Percentiles rank a stretch among this genome's conserved stretches.
Conservation (phyloP, 1,284 basidiomycete genomes). For the Ceratobasidium sp. region DNA sequence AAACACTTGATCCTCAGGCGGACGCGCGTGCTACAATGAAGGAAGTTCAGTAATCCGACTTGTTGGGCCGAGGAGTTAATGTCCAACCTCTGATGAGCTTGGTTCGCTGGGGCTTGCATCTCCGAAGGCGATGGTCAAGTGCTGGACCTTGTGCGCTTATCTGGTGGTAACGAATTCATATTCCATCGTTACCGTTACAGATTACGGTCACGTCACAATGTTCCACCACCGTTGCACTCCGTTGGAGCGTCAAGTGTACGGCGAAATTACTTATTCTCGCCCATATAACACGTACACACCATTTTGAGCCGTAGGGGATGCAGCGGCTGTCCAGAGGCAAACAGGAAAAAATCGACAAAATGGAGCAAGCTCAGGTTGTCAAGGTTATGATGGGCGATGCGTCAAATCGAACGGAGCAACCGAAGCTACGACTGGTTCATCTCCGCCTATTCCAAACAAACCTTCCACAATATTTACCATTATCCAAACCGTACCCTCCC, state of each 20-base stretch:
- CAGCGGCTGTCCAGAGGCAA: neutral
- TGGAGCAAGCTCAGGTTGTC: neutral
- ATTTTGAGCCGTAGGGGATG: too few relatives aligned
- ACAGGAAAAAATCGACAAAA: neutral
- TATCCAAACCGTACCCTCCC: slow-evolving; percentile 17
- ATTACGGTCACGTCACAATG: too few relatives aligned
- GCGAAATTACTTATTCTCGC: too few relatives aligned
- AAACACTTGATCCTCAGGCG: neutral
- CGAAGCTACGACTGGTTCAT: neutral
- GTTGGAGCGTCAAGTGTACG: too few relatives aligned
- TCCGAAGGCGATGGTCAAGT: too few relatives aligned
- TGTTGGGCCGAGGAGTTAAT: neutral
- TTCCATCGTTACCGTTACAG: too few relatives aligned
- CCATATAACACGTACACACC: too few relatives aligned
- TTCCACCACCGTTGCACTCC: too few relatives aligned
- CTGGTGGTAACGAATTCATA: too few relatives aligned
- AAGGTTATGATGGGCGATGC: slow-evolving; percentile 14
- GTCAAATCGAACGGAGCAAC: neutral
- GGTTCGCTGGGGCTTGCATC: too few relatives aligned
- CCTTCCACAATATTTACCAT: neutral
- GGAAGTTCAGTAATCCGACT: too few relatives aligned
- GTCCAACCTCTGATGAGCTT: neutral
- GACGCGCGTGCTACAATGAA: neutral
- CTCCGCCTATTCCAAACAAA: neutral
- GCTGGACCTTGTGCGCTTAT: too few relatives aligned